These are phyloP conservation scores for Aspergillus aculeatus DNA, from an alignment of 2,329 filamentous ascomycete genomes.

Conservation along the genomic window DNA sequence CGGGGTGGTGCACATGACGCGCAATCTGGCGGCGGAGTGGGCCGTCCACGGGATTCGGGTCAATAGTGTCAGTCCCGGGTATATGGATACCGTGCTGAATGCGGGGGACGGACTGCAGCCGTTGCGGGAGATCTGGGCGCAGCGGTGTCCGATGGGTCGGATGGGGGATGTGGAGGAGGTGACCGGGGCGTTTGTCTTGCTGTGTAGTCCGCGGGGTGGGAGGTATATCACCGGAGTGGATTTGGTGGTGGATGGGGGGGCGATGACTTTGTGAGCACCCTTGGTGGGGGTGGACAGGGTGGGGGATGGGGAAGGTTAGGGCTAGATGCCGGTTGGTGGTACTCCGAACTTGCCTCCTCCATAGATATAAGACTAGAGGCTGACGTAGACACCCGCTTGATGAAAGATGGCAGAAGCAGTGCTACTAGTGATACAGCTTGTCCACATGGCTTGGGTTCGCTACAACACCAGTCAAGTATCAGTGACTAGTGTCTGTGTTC, in stretches of 20 bases:
- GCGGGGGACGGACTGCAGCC: conserved; percentile 59
- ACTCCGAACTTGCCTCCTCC: too few species aligned
- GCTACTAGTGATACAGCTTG: too few species aligned
- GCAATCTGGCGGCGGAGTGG: conserved; percentile 71
- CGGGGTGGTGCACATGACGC: conserved; percentile 62
- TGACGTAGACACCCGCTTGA: too few species aligned
- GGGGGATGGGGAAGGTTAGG: too few species aligned
- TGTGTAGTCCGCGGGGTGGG: background rate
- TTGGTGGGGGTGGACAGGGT: too few species aligned
- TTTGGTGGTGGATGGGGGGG: background rate
- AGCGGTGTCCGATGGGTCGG: conserved; percentile 61
- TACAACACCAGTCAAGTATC: too few species aligned
- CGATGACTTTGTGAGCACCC: background rate
- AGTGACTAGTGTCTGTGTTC: too few species aligned
- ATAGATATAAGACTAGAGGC: too few species aligned
- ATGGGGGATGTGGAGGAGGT: conserved; percentile 66
- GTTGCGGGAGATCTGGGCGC: conserved; percentile 57
- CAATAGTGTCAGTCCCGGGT: conserved; percentile 70
- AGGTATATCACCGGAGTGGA: background rate
- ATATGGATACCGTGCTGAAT: conserved; percentile 76
- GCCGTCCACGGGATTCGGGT: conserved; percentile 67
- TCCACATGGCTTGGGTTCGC: too few species aligned
- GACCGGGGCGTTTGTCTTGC: conserved; percentile 43
- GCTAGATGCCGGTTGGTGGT: too few species aligned
- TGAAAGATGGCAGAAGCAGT: too few species aligned